Conservation (phyloP, 2,329 filamentous ascomycete genomes). For the Hirsutella rhossiliensis region DNA sequence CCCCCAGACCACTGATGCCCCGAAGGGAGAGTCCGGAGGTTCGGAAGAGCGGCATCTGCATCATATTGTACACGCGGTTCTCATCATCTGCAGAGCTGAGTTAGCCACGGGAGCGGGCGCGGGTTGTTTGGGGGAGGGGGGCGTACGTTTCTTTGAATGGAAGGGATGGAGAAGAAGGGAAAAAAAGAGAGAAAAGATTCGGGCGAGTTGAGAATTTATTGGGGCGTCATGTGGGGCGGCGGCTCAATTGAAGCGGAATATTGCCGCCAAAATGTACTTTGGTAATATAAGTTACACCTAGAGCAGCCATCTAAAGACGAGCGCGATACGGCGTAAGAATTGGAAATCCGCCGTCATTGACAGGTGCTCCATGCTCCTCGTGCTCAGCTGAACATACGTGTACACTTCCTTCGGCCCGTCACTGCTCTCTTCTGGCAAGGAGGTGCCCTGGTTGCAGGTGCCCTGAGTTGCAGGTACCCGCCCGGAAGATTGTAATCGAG, state of each 20-base stretch:
- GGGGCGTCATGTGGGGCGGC: conserved; percentile 8
- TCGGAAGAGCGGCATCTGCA: conserved; percentile 51
- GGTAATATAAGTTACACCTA: too few species aligned
- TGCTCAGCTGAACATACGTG: too few species aligned
- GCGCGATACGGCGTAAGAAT: too few species aligned
- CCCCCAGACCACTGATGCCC: conserved; percentile 82
- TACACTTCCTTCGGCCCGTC: too few species aligned
- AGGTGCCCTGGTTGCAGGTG: too few species aligned
- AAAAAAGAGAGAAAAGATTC: conserved; percentile 36
- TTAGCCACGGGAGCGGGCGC: conserved; percentile 14
- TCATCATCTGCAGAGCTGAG: conserved; percentile 73
- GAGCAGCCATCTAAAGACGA: too few species aligned
- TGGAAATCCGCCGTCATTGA: too few species aligned
- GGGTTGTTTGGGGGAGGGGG: neutral
- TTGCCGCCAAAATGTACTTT: neutral
- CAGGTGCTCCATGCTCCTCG: too few species aligned
- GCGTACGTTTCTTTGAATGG: conserved; percentile 97
- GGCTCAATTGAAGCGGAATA: neutral
- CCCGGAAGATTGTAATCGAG: neutral
- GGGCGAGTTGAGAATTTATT: conserved; percentile 20
- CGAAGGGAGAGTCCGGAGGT: conserved; percentile 69
- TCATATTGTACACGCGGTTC: conserved; percentile 97
- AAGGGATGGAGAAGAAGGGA: conserved; percentile 70
- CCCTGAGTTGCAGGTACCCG: neutral
- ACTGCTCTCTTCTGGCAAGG: too few species aligned